These are phyloP conservation scores for Acrocalymma vagum DNA, from an alignment of 2,329 filamentous ascomycete species.

Conservation along the genomic window DNA sequence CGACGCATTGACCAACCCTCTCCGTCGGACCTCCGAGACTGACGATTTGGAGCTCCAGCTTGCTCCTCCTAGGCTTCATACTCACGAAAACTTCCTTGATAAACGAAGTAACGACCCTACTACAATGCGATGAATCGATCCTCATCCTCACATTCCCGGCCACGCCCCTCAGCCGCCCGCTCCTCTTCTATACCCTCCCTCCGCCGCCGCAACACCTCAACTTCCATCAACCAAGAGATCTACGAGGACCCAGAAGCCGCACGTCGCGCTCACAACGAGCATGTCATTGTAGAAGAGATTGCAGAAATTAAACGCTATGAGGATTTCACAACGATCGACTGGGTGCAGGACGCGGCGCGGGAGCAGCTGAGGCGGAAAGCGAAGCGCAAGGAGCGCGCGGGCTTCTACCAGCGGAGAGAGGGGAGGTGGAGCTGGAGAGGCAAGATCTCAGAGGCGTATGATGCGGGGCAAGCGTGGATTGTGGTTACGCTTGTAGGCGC, in stretches of 20 bases:
- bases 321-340: slow-evolving; percentile 98
- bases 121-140: slow-evolving; percentile 56
- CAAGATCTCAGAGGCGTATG: slow-evolving; percentile 85
- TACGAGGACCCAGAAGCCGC: slow-evolving; percentile 68
- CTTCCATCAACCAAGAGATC: slow-evolving; percentile 70
- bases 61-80: slow-evolving; percentile 1
- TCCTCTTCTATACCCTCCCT: slow-evolving; percentile 60
- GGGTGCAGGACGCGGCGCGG: slow-evolving; percentile 95
- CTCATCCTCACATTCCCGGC: slow-evolving; percentile 44
- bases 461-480: slow-evolving; percentile 97
- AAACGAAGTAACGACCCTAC: neutral
- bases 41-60: slow-evolving; percentile 8
- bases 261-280: slow-evolving; percentile 63
- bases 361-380: slow-evolving; percentile 85
- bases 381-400: slow-evolving; percentile 74
- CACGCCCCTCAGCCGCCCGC: slow-evolving; percentile 28
- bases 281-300: slow-evolving; percentile 90
- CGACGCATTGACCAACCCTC: too few relatives aligned
- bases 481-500: slow-evolving; percentile 92
- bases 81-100: neutral
- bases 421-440: slow-evolving; percentile 72
- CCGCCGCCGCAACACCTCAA: slow-evolving; percentile 70
- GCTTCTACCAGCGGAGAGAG: slow-evolving; percentile 73
- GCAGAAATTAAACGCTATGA: slow-evolving; percentile 98
- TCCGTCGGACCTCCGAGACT: slow-evolving; percentile 15